phyloP scores from a whole-genome alignment of 2,329 filamentous ascomycete species.

The Aspergillus fumigatus region DNA sequence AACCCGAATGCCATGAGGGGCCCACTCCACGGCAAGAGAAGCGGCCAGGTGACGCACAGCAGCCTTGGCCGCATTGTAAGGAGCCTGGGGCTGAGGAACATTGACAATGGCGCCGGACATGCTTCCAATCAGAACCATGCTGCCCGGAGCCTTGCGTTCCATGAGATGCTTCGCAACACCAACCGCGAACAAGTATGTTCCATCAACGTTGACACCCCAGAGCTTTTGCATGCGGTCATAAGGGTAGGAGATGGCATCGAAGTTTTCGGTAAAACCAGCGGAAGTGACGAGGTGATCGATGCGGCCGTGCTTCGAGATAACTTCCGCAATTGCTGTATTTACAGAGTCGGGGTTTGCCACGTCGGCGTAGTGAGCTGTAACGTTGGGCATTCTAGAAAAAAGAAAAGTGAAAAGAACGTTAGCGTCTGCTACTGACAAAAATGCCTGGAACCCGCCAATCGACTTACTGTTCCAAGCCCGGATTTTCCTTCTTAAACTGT shows the following conservation, averaged over 20 bases:
- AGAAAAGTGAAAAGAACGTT: not conserved
- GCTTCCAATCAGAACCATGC: slow-evolving; percentile 91
- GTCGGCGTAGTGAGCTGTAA: slow-evolving; percentile 87
- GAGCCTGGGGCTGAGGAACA: slow-evolving; percentile 86
- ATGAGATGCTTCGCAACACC: slow-evolving; percentile 84
- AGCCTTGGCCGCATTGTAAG: slow-evolving; percentile 91
- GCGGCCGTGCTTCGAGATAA: slow-evolving; percentile 67
- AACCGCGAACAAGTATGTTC: slow-evolving; percentile 84
- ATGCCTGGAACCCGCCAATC: not conserved
- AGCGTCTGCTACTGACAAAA: not conserved
- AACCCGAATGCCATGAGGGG: slow-evolving; percentile 77
- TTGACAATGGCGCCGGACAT: slow-evolving; percentile 95
- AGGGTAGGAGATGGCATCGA: slow-evolving; percentile 84
- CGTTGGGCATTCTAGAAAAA: slow-evolving; percentile 61
- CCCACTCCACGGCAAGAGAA: slow-evolving; percentile 92
- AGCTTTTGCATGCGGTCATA: slow-evolving; percentile 88
- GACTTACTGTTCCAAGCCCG: slow-evolving; percentile 62
- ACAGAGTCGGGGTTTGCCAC: slow-evolving; percentile 79
- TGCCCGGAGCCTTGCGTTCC: slow-evolving; percentile 71
- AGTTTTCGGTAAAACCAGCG: slow-evolving; percentile 96
- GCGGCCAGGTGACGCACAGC: slow-evolving; percentile 83
- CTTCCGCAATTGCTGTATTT: slow-evolving; percentile 64
- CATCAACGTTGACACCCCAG: slow-evolving; percentile 90
- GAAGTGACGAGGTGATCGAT: slow-evolving; percentile 92
- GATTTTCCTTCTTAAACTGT: slow-evolving; percentile 74